phyloP scores from a whole-genome alignment of 768 basidiomycete species.

The Podaxis carcinomalis region DNA sequence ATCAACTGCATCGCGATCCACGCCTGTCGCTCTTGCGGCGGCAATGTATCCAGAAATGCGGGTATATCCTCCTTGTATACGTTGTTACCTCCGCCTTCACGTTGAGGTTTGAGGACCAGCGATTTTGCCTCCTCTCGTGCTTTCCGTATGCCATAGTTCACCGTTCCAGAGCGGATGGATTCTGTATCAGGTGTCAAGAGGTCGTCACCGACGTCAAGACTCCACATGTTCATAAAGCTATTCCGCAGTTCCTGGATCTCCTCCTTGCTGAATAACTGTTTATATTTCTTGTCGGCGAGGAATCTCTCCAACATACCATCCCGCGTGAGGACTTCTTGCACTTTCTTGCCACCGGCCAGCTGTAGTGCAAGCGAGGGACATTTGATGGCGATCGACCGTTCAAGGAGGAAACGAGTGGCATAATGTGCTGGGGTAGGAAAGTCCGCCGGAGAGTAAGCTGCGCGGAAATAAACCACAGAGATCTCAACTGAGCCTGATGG shows the following conservation, averaged over 20 bases:
- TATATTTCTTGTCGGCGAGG: conserved; percentile 38
- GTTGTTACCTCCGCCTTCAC: conserved; percentile 98
- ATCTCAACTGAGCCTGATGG: conserved; percentile 52
- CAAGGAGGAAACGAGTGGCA: conserved; percentile 70
- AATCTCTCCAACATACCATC: conserved; percentile 74
- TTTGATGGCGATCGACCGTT: conserved; percentile 83
- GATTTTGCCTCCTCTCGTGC: conserved; percentile 46
- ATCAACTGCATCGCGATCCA: conserved; percentile 99
- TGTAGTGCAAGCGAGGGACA: conserved; percentile 90
- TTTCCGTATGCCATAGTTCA: conserved; percentile 39
- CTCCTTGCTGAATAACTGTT: conserved; percentile 24
- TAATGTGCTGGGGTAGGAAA: conserved; percentile 67
- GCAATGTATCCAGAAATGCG: conserved; percentile 62
- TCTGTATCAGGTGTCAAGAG: conserved; percentile 26
- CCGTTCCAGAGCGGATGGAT: conserved; percentile 22
- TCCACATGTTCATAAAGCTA: conserved; percentile 91
- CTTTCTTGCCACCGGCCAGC: conserved; percentile 94
- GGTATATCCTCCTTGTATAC: conserved; percentile 85
- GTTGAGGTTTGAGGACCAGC: conserved; percentile 92
- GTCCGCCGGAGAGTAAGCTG: conserved; percentile 83
- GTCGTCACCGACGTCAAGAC: conserved; percentile 51
- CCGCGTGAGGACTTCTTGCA: conserved; percentile 82
- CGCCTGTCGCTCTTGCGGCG: conserved; percentile 59
- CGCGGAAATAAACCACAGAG: conserved; percentile 86
- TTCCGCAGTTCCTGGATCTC: conserved; percentile 54